phyloP scores from a whole-genome alignment of 768 basidiomycete species.

The Mycena metata region DNA sequence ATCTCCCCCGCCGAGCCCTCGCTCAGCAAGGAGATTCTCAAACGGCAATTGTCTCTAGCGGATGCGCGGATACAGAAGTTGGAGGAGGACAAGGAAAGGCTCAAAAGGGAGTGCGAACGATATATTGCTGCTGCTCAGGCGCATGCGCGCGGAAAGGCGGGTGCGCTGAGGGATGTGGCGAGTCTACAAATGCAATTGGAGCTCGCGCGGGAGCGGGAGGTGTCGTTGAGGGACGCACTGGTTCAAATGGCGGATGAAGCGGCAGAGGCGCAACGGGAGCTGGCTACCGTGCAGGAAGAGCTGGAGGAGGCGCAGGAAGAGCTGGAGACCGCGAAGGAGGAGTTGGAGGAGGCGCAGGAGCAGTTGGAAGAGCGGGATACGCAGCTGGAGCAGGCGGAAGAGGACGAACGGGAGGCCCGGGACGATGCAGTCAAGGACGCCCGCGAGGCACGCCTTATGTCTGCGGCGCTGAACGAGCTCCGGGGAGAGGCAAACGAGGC shows the following conservation, averaged over 20 bases:
- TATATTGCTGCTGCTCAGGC: conserved; percentile 51
- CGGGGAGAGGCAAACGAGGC: too few relatives aligned
- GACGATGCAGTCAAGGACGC: neutral
- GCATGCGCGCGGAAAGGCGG: conserved; percentile 48
- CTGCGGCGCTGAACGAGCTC: too few relatives aligned
- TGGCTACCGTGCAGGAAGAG: neutral
- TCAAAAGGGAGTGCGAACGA: conserved; percentile 60
- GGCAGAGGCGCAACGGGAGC: conserved; percentile 48
- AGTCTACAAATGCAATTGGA: conserved; percentile 6
- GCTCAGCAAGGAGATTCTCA: conserved; percentile 43
- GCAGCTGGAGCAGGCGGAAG: conserved; percentile 9
- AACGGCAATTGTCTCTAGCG: conserved; percentile 50
- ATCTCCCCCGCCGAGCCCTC: conserved; percentile 47
- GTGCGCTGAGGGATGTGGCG: conserved; percentile 37
- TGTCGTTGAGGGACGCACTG: neutral
- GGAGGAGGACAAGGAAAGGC: conserved; percentile 55
- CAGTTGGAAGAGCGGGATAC: conserved; percentile 2
- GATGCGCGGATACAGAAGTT: conserved; percentile 56
- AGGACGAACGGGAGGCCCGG: conserved; percentile 27
- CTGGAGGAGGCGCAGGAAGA: conserved; percentile 22
- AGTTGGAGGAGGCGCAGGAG: conserved; percentile 33
- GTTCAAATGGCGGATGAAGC: neutral
- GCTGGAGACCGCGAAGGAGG: conserved; percentile 24
- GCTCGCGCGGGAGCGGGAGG: neutral
- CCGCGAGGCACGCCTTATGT: too few relatives aligned